Base-by-base conservation (phyloP, 257 asterid species). In the Jaltomata sinuosa region DNA sequence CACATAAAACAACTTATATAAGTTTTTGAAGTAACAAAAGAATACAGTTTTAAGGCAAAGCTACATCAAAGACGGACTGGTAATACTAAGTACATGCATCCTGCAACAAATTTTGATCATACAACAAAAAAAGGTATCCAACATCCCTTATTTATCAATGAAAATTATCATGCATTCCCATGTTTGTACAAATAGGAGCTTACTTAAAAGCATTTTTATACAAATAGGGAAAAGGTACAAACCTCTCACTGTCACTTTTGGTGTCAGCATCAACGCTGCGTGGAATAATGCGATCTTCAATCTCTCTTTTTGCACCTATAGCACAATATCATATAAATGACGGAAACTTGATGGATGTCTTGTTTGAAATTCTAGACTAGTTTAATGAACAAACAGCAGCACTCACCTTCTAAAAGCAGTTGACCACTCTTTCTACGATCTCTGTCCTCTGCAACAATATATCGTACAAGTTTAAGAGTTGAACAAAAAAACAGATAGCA, bases 331-430 rank as follows among this genome's bases (percentile, higher is more conserved):
- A 45, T 29, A 61, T 45, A 36, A n/a, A 64, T 9, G 11, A 45
- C 25, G 27, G 49, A 15, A 42, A 59, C 25, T 45, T 21, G 29
- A 57, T 0, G 18, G 14, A 19, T 6, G 2, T 22, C 59, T 14
- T 42, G 47, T 45, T 80, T 64, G 38, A 74, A 87, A 21, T 62
- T 55, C 47, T 14, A 67, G 40, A 47, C 64, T 22, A 50, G 16
- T 65, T 10, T 5, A 34, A 12, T 40, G 9, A 34, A 34, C 11
- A 83, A 85, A 84, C 79, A 85, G 21, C 47, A 83, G 21, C 47
- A 83, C 84, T 85, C 88, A 93, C 99, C 99, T 90, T 97, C 98
- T 87, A 97, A 89, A 72, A 93, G 96, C 80, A 94, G 93, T 36
- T 93, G 97, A 45, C 91, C 91, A 85, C 94, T 94, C 88, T 88